Evolutionary conservation across 2,329 filamentous ascomycete species (phyloP).

Genomic region (Penicillium griseofulvum): DNA sequence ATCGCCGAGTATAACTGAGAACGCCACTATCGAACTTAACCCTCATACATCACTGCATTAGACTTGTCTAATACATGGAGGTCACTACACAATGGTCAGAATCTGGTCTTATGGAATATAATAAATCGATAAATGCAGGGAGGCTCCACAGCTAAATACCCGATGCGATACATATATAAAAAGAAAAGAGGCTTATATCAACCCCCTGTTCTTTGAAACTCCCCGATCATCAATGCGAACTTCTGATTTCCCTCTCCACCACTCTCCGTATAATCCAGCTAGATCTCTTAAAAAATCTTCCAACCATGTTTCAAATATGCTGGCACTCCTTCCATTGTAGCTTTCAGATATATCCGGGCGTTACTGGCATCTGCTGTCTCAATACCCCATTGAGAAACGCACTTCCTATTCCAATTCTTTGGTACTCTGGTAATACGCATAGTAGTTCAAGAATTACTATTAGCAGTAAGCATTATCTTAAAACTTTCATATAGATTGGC

Average conservation of each 20-base stretch:
- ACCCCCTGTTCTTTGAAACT: not conserved
- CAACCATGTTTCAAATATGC: slow-evolving; percentile 7
- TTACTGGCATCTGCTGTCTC: slow-evolving; percentile 6
- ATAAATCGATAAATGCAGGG: too few relatives aligned
- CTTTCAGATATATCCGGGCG: slow-evolving; percentile 7
- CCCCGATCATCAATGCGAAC: slow-evolving; percentile 10
- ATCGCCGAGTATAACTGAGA: too few relatives aligned
- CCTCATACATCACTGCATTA: too few relatives aligned
- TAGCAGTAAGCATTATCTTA: not conserved
- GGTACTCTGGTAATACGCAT: slow-evolving; percentile 8
- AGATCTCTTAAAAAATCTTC: slow-evolving; percentile 4
- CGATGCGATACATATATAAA: not conserved
- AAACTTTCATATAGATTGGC: not conserved
- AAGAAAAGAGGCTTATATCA: not conserved
- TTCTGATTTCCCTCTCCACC: slow-evolving; percentile 9
- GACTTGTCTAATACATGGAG: too few relatives aligned
- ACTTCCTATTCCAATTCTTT: slow-evolving; percentile 8
- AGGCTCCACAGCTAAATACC: too few relatives aligned
- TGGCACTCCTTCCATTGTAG: slow-evolving; percentile 9
- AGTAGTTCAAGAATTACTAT: slow-evolving; percentile 7
- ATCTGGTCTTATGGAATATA: too few relatives aligned
- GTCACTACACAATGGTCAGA: too few relatives aligned
- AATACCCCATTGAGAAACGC: slow-evolving; percentile 7
- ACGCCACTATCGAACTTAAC: too few relatives aligned
- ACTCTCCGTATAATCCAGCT: slow-evolving; percentile 6